Evolutionary conservation across 768 basidiomycete genomes (phyloP).

Genomic region (Amanita rimosa): DNA sequence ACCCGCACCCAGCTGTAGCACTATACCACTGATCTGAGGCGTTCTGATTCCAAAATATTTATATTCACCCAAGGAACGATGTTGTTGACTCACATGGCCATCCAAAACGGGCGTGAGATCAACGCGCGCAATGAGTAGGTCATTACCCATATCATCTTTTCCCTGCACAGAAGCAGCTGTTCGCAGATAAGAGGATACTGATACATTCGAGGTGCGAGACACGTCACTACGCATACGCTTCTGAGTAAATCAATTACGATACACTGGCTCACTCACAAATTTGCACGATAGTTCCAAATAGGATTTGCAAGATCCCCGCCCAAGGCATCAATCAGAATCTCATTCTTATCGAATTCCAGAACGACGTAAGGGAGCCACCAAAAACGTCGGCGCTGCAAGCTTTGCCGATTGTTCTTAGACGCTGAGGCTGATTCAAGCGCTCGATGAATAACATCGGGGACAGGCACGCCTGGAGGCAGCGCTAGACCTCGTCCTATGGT

Average conservation of each 20-base stretch:
- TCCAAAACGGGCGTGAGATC: slow-evolving; percentile 82
- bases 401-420: slow-evolving; percentile 65
- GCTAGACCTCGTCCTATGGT: slow-evolving; percentile 63
- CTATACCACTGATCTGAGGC: slow-evolving; percentile 87
- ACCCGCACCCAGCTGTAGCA: slow-evolving; percentile 75
- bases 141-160: slow-evolving; percentile 95
- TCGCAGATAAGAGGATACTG: slow-evolving; percentile 85
- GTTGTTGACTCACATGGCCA: slow-evolving; percentile 41
- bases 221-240: slow-evolving; percentile 58
- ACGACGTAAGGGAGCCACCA: slow-evolving; percentile 98
- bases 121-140: slow-evolving; percentile 86
- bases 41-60: slow-evolving; percentile 32
- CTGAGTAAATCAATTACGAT: not conserved
- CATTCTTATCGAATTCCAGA: slow-evolving; percentile 96
- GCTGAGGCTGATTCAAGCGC: slow-evolving; percentile 55
- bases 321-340: slow-evolving; percentile 90
- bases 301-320: slow-evolving; percentile 88
- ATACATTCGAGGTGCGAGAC: slow-evolving; percentile 85
- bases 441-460: slow-evolving; percentile 79
- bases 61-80: not conserved
- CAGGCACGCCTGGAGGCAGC: slow-evolving; percentile 63
- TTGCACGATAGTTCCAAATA: slow-evolving; percentile 91
- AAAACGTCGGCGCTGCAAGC: slow-evolving; percentile 83
- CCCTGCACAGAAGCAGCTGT: slow-evolving; percentile 62
- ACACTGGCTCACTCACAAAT: slow-evolving; percentile 58